phyloP scores from a whole-genome alignment of 2,329 filamentous ascomycete species.

The Biscogniauxia sp. region DNA sequence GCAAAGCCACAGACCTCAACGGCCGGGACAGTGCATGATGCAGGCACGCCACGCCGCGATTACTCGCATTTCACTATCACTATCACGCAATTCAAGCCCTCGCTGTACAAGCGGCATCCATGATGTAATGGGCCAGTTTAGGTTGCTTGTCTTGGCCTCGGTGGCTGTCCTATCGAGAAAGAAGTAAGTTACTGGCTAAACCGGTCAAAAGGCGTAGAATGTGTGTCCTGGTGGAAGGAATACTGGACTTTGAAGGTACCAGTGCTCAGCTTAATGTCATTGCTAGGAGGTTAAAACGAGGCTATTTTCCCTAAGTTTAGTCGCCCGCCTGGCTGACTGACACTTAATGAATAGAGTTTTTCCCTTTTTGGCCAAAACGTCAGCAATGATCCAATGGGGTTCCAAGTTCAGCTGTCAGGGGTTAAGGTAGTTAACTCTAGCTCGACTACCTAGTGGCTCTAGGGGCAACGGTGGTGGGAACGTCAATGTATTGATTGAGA shows the following conservation, averaged over 20 bases:
- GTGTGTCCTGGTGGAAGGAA: too few relatives aligned
- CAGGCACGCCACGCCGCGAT: neutral
- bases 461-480: neutral
- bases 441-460: neutral
- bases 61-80: neutral
- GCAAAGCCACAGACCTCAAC: neutral
- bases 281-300: too few relatives aligned
- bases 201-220: too few relatives aligned
- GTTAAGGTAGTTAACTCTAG: neutral
- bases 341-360: neutral
- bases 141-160: too few relatives aligned
- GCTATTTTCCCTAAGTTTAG: too few relatives aligned
- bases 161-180: too few relatives aligned
- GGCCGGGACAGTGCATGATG: neutral
- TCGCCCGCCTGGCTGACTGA: too few relatives aligned
- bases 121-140: neutral
- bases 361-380: neutral
- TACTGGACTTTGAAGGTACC: too few relatives aligned
- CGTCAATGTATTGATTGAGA: neutral
- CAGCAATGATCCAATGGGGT: neutral
- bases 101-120: neutral
- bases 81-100: neutral
- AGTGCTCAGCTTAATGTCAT: too few relatives aligned
- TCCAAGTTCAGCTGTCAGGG: neutral
- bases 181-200: too few relatives aligned